Evolutionary conservation across 345 rosid genomes (phyloP).

Genomic region (Gossypium arboreum): DNA sequence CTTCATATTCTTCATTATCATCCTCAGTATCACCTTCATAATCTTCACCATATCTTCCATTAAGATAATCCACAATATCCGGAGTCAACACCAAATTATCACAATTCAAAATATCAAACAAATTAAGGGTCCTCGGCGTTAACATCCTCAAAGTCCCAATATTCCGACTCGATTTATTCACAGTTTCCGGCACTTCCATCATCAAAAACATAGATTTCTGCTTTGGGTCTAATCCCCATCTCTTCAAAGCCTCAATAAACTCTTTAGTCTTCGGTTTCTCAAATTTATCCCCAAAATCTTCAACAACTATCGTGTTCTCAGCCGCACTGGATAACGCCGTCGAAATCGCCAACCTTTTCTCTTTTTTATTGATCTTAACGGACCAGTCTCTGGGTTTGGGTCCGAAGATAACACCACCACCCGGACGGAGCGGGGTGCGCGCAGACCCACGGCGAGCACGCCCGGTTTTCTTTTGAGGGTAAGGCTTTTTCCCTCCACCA

Average conservation of each 20-base stretch:
- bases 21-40: conserved; percentile 31
- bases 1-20: conserved; percentile 39
- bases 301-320: conserved; percentile 64
- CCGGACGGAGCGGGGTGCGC: conserved; percentile 78
- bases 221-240: conserved; percentile 93
- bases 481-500: conserved; percentile 91
- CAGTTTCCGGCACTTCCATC: conserved; percentile 64
- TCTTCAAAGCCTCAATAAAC: conserved; percentile 67
- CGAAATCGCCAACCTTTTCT: conserved; percentile 74
- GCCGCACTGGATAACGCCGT: conserved; percentile 75
- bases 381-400: conserved; percentile 90
- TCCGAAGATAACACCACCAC: conserved; percentile 86
- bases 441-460: conserved; percentile 72
- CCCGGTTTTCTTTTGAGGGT: conserved; percentile 84
- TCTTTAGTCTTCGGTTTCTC: conserved; percentile 80
- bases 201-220: conserved; percentile 77
- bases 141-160: conserved; percentile 80
- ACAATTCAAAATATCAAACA: conserved; percentile 79
- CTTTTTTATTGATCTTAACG: conserved; percentile 83
- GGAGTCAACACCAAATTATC: conserved; percentile 85
- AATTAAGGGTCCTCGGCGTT: conserved; percentile 85
- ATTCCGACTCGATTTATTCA: conserved; percentile 66
- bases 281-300: conserved; percentile 74
- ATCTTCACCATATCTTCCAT: conserved; percentile 67
- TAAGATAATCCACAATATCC: conserved; percentile 59